These are phyloP conservation scores for Cladosporium velox DNA, from an alignment of 2,329 filamentous ascomycete species.

Conservation along the genomic window DNA sequence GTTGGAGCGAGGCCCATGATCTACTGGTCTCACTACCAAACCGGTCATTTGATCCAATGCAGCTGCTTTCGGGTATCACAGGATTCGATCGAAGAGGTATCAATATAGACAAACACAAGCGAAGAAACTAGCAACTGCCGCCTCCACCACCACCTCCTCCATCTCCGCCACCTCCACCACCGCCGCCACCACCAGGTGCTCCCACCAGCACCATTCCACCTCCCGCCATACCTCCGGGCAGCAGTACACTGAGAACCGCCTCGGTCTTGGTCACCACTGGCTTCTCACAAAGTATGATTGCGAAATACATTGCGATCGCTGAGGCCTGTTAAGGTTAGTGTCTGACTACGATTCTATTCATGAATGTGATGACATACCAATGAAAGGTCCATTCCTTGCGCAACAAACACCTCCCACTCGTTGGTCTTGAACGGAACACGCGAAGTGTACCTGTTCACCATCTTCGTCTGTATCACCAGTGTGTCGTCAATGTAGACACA, in stretches of 20 bases:
- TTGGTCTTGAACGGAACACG: conserved; percentile 15
- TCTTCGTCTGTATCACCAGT: conserved; percentile 8
- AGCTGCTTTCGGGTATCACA: too few species aligned
- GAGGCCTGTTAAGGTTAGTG: background rate
- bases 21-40: background rate
- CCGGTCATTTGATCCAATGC: too few species aligned
- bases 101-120: background rate
- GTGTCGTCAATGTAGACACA: background rate
- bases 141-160: background rate
- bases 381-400: conserved; percentile 1
- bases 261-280: conserved; percentile 12
- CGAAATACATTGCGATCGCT: conserved; percentile 7
- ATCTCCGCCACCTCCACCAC: background rate
- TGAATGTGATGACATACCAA: background rate
- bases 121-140: background rate
- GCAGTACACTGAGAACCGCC: background rate
- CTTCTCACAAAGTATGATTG: conserved; percentile 13
- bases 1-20: background rate
- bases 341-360: background rate
- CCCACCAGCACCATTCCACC: background rate
- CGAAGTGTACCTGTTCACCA: conserved; percentile 1
- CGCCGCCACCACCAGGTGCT: background rate
- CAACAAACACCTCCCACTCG: conserved; percentile 15
- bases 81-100: background rate
- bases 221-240: conserved; percentile 1